Percentiles rank a stretch among this genome's conserved stretches.
Evolutionary conservation across 768 basidiomycete species (phyloP).

Genomic region (Infundibulicybe gibba): DNA sequence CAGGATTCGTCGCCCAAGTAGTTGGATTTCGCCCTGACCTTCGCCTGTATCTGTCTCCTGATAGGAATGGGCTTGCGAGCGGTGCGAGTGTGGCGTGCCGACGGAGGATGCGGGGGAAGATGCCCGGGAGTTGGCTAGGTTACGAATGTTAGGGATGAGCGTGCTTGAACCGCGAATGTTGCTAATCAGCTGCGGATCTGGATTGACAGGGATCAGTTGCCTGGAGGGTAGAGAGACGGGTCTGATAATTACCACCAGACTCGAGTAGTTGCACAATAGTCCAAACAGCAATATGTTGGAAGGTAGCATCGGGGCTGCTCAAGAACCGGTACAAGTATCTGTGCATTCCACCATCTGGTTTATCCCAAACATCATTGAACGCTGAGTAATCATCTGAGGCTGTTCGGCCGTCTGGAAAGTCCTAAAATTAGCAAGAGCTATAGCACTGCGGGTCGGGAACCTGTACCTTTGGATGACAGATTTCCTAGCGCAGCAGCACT

Average conservation of each 20-base stretch:
- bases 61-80: slow-evolving; percentile 66
- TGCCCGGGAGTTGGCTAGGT: slow-evolving; percentile 70
- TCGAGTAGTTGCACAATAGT: slow-evolving; percentile 97
- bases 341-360: slow-evolving; percentile 97
- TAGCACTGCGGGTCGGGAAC: background rate
- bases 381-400: slow-evolving; percentile 89
- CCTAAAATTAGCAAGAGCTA: slow-evolving; percentile 2
- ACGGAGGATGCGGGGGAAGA: slow-evolving; percentile 69
- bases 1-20: slow-evolving; percentile 79
- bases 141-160: slow-evolving; percentile 83
- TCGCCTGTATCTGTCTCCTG: slow-evolving; percentile 84
- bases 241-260: slow-evolving; percentile 66
- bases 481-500: slow-evolving; percentile 97
- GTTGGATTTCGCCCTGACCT: slow-evolving; percentile 88
- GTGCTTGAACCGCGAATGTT: slow-evolving; percentile 85
- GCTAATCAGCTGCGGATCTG: slow-evolving; percentile 85
- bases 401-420: slow-evolving; percentile 62
- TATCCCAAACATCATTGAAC: slow-evolving; percentile 97
- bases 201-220: slow-evolving; percentile 1
- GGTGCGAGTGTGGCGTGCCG: slow-evolving; percentile 72
- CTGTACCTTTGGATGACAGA: slow-evolving; percentile 87
- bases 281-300: slow-evolving; percentile 99
- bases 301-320: slow-evolving; percentile 90
- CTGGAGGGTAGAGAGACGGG: background rate
- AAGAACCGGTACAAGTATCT: slow-evolving; percentile 92